Percentiles rank a stretch among this genome's conserved stretches.
phyloP scores from a whole-genome alignment of 2,329 filamentous ascomycete genomes.

The Zalaria obscura region DNA sequence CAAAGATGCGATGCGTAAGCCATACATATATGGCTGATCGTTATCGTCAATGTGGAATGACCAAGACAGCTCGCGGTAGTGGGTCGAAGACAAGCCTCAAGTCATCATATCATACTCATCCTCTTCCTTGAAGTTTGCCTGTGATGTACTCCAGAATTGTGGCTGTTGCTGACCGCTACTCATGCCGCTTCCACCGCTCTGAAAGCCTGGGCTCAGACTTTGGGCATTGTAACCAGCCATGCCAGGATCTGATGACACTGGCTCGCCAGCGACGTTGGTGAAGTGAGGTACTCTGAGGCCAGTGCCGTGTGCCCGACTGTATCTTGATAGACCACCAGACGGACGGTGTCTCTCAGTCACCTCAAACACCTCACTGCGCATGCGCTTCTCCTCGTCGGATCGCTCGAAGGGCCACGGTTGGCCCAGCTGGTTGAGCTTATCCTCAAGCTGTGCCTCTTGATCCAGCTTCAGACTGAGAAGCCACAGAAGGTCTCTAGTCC shows the following conservation, averaged over 20 bases:
- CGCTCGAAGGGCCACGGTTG: conserved; percentile 66
- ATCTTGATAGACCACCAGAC: conserved; percentile 24
- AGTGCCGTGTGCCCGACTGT: conserved; percentile 69
- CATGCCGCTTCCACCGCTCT: conserved; percentile 52
- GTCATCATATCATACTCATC: conserved; percentile 55
- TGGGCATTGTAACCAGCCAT: conserved; percentile 12
- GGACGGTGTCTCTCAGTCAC: conserved; percentile 69
- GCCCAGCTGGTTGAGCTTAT: conserved; percentile 57
- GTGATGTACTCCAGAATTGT: conserved; percentile 28
- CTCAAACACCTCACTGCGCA: conserved; percentile 85
- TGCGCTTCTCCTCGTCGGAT: conserved; percentile 84
- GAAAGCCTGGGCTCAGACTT: conserved; percentile 36
- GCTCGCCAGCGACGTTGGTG: conserved; percentile 79
- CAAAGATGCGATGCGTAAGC: no score
- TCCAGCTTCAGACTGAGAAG: conserved; percentile 79
- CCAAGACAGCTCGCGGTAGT: no score
- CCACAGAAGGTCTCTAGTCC: conserved; percentile 98
- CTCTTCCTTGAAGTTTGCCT: conserved; percentile 73
- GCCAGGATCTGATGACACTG: conserved; percentile 39
- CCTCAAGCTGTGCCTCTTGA: conserved; percentile 74
- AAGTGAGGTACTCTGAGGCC: conserved; percentile 85
- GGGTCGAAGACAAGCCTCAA: no score
- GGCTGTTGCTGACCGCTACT: conserved; percentile 38
- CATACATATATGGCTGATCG: no score
- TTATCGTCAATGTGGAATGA: no score